Conservation (phyloP, 495 filamentous ascomycete genomes). For the Clohesyomyces aquaticus region DNA sequence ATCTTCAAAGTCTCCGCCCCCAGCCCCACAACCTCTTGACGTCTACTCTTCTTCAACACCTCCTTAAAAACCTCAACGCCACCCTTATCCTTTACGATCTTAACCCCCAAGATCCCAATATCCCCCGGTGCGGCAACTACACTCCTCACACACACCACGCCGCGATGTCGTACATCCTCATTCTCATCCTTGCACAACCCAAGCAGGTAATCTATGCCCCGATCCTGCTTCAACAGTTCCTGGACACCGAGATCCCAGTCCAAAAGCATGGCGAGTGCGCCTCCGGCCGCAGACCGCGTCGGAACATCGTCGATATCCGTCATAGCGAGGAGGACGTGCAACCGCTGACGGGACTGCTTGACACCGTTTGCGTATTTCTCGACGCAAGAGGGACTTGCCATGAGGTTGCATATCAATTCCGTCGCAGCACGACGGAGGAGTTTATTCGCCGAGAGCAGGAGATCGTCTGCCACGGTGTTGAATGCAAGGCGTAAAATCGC, state of each 20-base stretch:
- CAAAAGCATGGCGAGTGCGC: constrained; percentile 81
- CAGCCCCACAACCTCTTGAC: constrained; percentile 31
- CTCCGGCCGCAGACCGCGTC: constrained; percentile 83
- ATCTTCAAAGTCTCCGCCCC: constrained; percentile 39
- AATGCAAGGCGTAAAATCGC: constrained; percentile 73
- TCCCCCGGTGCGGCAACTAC: constrained; percentile 58
- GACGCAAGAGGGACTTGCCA: constrained; percentile 73
- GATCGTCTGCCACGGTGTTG: constrained; percentile 71
- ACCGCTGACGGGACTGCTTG: constrained; percentile 63
- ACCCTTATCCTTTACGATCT: constrained; percentile 51
- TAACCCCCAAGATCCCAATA: constrained; percentile 50
- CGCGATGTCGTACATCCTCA: constrained; percentile 69
- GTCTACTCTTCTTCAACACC: constrained; percentile 30
- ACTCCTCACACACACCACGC: constrained; percentile 74
- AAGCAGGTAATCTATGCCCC: constrained; percentile 71
- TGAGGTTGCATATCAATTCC: constrained; percentile 91
- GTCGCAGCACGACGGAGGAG: constrained; percentile 79
- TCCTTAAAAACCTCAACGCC: constrained; percentile 40
- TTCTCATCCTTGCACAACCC: constrained; percentile 74
- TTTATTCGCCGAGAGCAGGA: constrained; percentile 75
- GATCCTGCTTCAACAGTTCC: constrained; percentile 67
- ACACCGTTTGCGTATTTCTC: constrained; percentile 74
- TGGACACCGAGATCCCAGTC: constrained; percentile 73
- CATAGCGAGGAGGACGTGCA: constrained; percentile 84
- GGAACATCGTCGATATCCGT: constrained; percentile 80